Evolutionary conservation across 1,139 yeast genomes (phyloP), one percentile per base, ranked within the genome.

Genomic region (Trichomonascaceae sp.): DNA sequence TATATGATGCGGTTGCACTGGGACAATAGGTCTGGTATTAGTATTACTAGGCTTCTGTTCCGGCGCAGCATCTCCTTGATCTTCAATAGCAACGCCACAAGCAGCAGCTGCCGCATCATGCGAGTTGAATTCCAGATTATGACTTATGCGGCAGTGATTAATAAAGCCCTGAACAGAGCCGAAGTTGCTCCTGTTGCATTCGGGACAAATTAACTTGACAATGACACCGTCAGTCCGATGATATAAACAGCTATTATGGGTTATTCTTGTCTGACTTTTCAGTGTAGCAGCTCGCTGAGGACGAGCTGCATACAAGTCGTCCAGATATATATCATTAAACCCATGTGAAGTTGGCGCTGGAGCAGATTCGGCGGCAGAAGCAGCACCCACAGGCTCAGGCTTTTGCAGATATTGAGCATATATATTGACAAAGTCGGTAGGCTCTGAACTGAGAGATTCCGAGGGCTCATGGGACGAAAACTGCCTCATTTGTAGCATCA

Each of bases 91-190:
- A 43, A 76, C 79, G 24, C 91, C 93, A 67, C 93, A 87, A 44
- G 74, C 76, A 55, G 83, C 70, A 0, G 91, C 90, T 1, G 95
- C 91, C 12, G 85, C 80, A 60, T 85, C 91, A 63, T 85, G 93
- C 7, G 86, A 82, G 5, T 85, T 78, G 60, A 80, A 85, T 57
- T 85, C 89, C 56, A 79, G 80, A n/a, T 81, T 73, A 66, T 87
- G 95, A 3, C 91, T 87, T 27, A 85, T 78, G 58, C 95, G 72
- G 58, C 86, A 80, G 66, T 87, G 95, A 65, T 85, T 87, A 45
- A 86, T 75, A 58, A 87, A 85, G 22, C 95, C 95, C 66, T 87
- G 95, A 0, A 90, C 88, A 13, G 87, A 81, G 7, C 87, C 82
- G 65, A 87, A 87, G 58, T 85, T 86, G 51, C 82, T 78, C 54